These are phyloP conservation scores for Rhynchospora pubera DNA, from an alignment of 176 grass and related monocot genomes.

Conservation along the genomic window DNA sequence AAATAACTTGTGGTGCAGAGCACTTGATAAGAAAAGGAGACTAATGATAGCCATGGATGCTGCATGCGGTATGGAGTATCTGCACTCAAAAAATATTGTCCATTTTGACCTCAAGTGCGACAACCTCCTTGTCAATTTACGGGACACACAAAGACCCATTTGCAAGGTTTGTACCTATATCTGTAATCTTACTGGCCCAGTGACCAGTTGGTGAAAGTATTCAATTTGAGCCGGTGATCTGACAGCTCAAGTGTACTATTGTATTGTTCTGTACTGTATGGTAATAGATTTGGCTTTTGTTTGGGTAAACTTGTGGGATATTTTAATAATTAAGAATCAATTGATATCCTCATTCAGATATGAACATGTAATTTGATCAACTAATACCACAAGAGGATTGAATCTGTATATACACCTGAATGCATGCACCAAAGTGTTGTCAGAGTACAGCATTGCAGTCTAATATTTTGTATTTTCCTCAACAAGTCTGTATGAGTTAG, in stretches of 20 bases:
- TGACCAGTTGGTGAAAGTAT: background rate
- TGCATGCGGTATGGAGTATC: slow-evolving; percentile 95
- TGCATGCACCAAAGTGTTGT: background rate
- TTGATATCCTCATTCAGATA: background rate
- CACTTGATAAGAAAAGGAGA: slow-evolving; percentile 72
- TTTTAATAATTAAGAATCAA: background rate
- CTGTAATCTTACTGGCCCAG: background rate
- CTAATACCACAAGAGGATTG: background rate
- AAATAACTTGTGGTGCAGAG: slow-evolving; percentile 44
- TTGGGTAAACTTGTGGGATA: background rate
- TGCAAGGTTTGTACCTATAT: slow-evolving; percentile 67
- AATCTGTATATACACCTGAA: background rate
- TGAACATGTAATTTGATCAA: background rate
- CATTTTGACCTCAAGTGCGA: slow-evolving; percentile 99
- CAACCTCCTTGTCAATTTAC: slow-evolving; percentile 89
- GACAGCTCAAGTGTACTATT: background rate
- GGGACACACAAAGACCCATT: slow-evolving; percentile 88
- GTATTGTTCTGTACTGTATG: background rate
- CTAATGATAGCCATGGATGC: slow-evolving; percentile 98
- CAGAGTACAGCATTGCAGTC: background rate
- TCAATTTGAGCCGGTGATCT: background rate
- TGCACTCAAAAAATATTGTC: slow-evolving; percentile 98
- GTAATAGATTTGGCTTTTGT: slow-evolving; percentile 7
- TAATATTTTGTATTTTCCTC: background rate
- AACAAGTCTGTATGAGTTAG: background rate